Evolutionary conservation across 2,329 filamentous ascomycete genomes (phyloP).

Genomic region (Rutstroemia sp.): DNA sequence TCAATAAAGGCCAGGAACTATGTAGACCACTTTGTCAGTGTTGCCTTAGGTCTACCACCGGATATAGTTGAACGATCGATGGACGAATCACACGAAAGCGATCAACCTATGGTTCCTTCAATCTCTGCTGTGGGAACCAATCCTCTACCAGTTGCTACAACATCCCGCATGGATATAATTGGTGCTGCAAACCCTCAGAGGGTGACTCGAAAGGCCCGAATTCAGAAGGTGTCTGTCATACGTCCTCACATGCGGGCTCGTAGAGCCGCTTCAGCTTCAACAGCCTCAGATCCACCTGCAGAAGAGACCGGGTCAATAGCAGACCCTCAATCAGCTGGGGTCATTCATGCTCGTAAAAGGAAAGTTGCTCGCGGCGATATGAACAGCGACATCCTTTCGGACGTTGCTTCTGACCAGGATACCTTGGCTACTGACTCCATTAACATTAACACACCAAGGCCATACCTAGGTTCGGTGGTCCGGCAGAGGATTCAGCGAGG

Average conservation of each 20-base stretch:
- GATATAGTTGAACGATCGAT: neutral
- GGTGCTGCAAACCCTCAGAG: neutral
- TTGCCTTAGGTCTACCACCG: neutral
- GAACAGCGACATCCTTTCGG: neutral
- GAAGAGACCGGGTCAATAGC: neutral
- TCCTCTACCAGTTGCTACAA: neutral
- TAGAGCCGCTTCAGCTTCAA: neutral
- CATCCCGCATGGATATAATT: neutral
- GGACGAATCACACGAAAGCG: neutral
- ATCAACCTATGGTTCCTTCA: neutral
- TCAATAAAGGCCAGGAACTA: slow-evolving; percentile 3
- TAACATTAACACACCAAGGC: neutral
- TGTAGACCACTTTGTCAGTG: slow-evolving; percentile 4
- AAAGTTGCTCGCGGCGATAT: neutral
- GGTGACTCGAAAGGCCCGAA: neutral
- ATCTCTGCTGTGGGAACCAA: neutral
- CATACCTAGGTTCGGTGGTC: slow-evolving; percentile 8
- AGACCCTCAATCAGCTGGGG: neutral
- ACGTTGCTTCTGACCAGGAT: neutral
- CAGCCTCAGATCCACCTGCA: neutral
- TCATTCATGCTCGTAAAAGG: neutral
- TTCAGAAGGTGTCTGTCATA: neutral
- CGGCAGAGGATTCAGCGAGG: slow-evolving; percentile 10
- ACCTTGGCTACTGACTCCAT: neutral
- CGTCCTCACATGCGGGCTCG: neutral